Percentiles rank a stretch among this genome's conserved stretches.
These are phyloP conservation scores for Cutaneotrichosporon arboriforme DNA, from an alignment of 1,284 basidiomycete species.

Conservation along the genomic window DNA sequence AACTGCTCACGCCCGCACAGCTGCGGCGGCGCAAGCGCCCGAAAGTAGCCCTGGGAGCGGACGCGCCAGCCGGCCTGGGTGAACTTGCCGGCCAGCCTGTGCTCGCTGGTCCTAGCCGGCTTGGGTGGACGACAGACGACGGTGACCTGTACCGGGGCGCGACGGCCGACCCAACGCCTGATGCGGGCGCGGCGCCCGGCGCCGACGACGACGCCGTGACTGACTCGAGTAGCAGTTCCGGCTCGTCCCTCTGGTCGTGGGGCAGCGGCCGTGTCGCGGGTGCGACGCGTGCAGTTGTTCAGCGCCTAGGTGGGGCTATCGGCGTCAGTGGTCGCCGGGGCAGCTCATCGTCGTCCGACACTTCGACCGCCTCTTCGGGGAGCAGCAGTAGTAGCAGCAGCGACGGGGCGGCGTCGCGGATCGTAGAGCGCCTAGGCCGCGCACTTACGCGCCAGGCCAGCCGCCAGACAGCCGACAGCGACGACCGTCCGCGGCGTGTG, in stretches of 20 bases:
- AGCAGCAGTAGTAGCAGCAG: slow-evolving; percentile 10
- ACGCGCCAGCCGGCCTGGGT: not conserved
- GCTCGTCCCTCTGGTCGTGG: slow-evolving; percentile 29
- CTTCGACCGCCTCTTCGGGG: slow-evolving; percentile 7
- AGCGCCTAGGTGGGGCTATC: slow-evolving; percentile 39
- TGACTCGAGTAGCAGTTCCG: slow-evolving; percentile 26
- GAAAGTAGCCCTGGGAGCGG: not conserved
- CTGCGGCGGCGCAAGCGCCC: slow-evolving; percentile 22
- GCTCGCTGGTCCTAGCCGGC: slow-evolving; percentile 27
- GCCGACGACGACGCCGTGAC: slow-evolving; percentile 36
- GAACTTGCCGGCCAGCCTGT: slow-evolving; percentile 7
- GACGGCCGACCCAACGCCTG: slow-evolving; percentile 25
- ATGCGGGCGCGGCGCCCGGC: not conserved
- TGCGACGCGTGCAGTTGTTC: slow-evolving; percentile 39
- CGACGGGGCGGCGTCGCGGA: slow-evolving; percentile 1
- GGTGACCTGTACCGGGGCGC: slow-evolving; percentile 46
- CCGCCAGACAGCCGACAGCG: slow-evolving; percentile 15
- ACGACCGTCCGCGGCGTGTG: slow-evolving; percentile 33
- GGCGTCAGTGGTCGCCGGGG: slow-evolving; percentile 32
- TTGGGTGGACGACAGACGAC: slow-evolving; percentile 38
- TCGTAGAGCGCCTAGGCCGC: slow-evolving; percentile 11
- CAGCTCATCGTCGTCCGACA: slow-evolving; percentile 17
- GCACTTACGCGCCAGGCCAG: slow-evolving; percentile 15
- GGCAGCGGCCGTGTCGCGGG: slow-evolving; percentile 34
- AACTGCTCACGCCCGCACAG: slow-evolving; percentile 37